Percentiles rank a stretch among this genome's conserved stretches.
Conservation (phyloP, 345 rosid species). For the Erysimum cheiranthoides region DNA sequence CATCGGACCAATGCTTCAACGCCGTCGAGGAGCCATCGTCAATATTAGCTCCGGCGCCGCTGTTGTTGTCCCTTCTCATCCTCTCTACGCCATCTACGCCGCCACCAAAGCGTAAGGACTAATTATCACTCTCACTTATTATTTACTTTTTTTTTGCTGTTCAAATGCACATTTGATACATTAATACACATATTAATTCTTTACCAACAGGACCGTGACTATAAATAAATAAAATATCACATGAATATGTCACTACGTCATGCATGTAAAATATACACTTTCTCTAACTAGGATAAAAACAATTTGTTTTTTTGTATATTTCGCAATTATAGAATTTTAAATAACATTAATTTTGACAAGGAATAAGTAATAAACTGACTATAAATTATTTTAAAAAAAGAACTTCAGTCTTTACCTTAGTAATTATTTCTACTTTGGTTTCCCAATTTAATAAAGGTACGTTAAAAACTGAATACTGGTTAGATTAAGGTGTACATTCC, state of each 20-base stretch:
- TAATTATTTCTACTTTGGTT: background rate
- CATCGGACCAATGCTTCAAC: slow-evolving; percentile 62
- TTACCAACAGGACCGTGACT: background rate
- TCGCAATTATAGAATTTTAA: background rate
- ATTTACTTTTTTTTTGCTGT: background rate
- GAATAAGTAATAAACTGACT: background rate
- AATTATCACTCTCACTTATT: slow-evolving; percentile 11
- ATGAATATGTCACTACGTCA: background rate
- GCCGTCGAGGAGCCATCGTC: slow-evolving; percentile 80
- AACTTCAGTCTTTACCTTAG: background rate
- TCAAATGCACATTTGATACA: background rate
- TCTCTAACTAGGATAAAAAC: background rate
- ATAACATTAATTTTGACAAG: background rate
- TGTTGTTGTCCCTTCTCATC: slow-evolving; percentile 90
- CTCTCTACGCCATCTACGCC: slow-evolving; percentile 84
- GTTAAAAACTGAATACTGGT: background rate
- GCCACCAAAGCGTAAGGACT: slow-evolving; percentile 94
- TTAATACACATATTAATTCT: background rate
- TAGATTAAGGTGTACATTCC: slow-evolving; percentile 8
- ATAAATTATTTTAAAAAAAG: background rate
- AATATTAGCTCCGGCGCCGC: slow-evolving; percentile 87
- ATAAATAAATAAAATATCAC: background rate
- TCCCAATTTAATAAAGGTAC: background rate
- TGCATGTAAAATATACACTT: background rate
- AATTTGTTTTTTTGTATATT: background rate